Conservation (phyloP, 164 flowering plant species). For the Aristolochia contorta region DNA sequence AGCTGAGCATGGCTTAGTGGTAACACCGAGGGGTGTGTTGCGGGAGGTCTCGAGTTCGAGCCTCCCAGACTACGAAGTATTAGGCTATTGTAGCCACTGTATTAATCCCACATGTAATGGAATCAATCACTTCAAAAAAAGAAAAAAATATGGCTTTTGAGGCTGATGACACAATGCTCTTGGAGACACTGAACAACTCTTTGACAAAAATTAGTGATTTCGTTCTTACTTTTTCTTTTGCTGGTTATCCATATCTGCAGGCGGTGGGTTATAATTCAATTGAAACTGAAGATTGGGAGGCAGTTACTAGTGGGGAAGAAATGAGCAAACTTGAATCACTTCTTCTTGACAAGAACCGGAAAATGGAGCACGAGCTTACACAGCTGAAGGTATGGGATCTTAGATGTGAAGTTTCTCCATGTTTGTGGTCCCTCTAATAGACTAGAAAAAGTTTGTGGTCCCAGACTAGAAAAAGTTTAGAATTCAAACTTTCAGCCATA, state of each 20-base stretch:
- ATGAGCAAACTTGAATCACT: constrained; percentile 95
- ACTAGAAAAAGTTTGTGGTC: neutral
- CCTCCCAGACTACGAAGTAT: too few relatives aligned
- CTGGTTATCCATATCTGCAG: constrained; percentile 23
- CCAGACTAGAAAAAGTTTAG: neutral
- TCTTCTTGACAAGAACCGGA: constrained; percentile 94
- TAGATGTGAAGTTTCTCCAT: neutral
- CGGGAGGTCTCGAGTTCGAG: too few relatives aligned
- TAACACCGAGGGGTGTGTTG: too few relatives aligned
- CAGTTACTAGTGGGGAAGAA: constrained; percentile 91
- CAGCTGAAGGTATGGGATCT: constrained; percentile 67
- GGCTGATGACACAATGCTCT: too few relatives aligned
- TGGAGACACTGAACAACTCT: too few relatives aligned
- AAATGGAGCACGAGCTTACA: constrained; percentile 94
- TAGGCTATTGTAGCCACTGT: too few relatives aligned
- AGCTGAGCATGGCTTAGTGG: too few relatives aligned
- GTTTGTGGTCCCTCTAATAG: neutral
- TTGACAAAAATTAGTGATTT: too few relatives aligned
- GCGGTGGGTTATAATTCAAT: constrained; percentile 99
- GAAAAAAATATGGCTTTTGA: too few relatives aligned
- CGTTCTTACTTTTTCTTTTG: neutral
- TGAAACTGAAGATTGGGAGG: constrained; percentile 99
- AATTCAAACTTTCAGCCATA: neutral
- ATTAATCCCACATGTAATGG: too few relatives aligned
- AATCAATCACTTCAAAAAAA: too few relatives aligned